phyloP scores from a whole-genome alignment of 345 rosid genomes.

The Euphorbia peplus region DNA sequence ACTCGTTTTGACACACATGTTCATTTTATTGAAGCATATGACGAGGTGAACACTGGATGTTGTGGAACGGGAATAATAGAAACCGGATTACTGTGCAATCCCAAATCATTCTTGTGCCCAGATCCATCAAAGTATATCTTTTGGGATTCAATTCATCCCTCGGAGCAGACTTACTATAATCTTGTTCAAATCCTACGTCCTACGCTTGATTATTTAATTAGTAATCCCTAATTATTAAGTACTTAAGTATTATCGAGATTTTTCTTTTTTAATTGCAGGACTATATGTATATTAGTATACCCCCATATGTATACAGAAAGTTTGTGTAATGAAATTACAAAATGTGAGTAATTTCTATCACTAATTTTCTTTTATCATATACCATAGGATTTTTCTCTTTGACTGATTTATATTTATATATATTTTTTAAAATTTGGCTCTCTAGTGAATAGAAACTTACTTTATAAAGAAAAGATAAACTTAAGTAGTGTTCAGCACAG shows the following conservation, averaged over 20 bases:
- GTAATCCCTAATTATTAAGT: slow-evolving; percentile 1
- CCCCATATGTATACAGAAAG: neutral
- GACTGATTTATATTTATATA: neutral
- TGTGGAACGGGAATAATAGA: slow-evolving; percentile 79
- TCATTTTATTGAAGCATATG: slow-evolving; percentile 46
- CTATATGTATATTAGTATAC: neutral
- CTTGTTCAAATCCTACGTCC: slow-evolving; percentile 36
- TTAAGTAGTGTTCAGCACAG: too few species aligned
- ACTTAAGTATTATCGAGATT: neutral
- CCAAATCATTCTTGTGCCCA: slow-evolving; percentile 50
- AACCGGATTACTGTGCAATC: slow-evolving; percentile 55
- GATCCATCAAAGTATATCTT: slow-evolving; percentile 71
- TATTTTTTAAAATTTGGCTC: too few species aligned
- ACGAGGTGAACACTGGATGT: slow-evolving; percentile 57
- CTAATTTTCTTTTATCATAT: too few species aligned
- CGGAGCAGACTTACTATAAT: slow-evolving; percentile 45
- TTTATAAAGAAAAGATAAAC: too few species aligned
- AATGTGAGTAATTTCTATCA: neutral
- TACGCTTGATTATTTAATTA: slow-evolving; percentile 28
- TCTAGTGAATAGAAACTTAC: too few species aligned
- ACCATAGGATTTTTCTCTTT: neutral
- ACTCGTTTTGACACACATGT: too few species aligned
- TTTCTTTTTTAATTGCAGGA: too few species aligned
- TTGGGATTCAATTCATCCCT: slow-evolving; percentile 88
- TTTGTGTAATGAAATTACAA: neutral